phyloP scores from a whole-genome alignment of 495 filamentous ascomycete species.

The Penicillium atrosanguineum region DNA sequence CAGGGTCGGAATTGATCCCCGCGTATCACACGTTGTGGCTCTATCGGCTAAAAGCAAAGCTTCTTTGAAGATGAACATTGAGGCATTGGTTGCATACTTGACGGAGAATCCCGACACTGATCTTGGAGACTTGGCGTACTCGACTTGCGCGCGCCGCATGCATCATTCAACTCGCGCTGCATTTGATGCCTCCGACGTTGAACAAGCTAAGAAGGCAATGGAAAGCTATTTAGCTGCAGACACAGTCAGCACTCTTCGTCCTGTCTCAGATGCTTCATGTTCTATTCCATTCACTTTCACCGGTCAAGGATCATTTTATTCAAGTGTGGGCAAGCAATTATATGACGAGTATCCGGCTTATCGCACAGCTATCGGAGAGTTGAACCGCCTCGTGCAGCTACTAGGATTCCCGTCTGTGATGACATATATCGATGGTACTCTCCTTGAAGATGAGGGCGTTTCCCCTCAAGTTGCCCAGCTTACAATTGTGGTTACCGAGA shows the following conservation, averaged over 20 bases:
- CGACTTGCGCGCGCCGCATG: constrained; percentile 34
- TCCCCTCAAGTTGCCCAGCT: constrained; percentile 24
- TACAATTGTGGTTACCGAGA: constrained; percentile 12
- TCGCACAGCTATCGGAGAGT: constrained; percentile 20
- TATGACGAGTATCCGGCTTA: constrained; percentile 24
- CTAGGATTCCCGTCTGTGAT: constrained; percentile 35
- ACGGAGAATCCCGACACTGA: constrained; percentile 1
- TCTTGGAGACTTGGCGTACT: constrained; percentile 40
- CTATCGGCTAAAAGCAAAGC: constrained; percentile 1
- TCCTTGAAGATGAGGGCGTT: not conserved
- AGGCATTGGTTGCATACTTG: not conserved
- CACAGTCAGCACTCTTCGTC: not conserved
- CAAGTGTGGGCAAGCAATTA: constrained; percentile 24
- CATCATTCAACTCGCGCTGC: constrained; percentile 43
- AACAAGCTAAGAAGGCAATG: not conserved
- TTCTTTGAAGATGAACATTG: not conserved
- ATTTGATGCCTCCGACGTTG: constrained; percentile 16
- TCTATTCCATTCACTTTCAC: constrained; percentile 62
- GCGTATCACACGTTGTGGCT: not conserved
- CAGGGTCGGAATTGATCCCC: not conserved
- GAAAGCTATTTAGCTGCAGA: not conserved
- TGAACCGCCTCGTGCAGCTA: constrained; percentile 25
- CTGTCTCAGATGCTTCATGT: not conserved
- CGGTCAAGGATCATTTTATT: constrained; percentile 64
- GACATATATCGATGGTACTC: constrained; percentile 3